Percentiles rank a stretch among this genome's conserved stretches.
phyloP scores from a whole-genome alignment of 2,329 filamentous ascomycete species.

The Metarhizium robertsii region DNA sequence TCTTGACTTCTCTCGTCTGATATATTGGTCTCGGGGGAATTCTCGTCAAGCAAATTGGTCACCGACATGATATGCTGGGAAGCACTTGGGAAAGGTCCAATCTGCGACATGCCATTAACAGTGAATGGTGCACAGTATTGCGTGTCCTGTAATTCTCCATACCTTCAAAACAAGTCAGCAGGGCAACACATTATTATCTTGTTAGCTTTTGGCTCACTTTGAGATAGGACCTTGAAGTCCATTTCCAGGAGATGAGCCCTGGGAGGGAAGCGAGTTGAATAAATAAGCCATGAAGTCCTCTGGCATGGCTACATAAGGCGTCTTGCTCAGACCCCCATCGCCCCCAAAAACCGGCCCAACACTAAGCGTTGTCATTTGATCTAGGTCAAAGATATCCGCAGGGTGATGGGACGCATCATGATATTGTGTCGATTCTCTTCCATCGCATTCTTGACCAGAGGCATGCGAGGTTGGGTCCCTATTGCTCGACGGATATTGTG shows the following conservation, averaged over 20 bases:
- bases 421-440: slow-evolving; percentile 32
- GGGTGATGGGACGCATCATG: slow-evolving; percentile 33
- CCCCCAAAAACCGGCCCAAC: slow-evolving; percentile 81
- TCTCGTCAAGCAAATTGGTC: slow-evolving; percentile 73
- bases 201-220: not conserved
- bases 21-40: slow-evolving; percentile 67
- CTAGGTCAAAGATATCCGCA: slow-evolving; percentile 49
- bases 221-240: slow-evolving; percentile 35
- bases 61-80: slow-evolving; percentile 83
- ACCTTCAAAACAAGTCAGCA: slow-evolving; percentile 31
- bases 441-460: slow-evolving; percentile 26
- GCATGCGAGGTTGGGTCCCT: slow-evolving; percentile 20
- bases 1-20: slow-evolving; percentile 83
- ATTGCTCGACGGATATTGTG: slow-evolving; percentile 37
- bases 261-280: slow-evolving; percentile 46
- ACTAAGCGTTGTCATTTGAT: slow-evolving; percentile 53
- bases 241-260: slow-evolving; percentile 18
- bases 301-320: slow-evolving; percentile 72
- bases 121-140: slow-evolving; percentile 36
- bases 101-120: slow-evolving; percentile 33
- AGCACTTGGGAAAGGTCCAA: slow-evolving; percentile 49
- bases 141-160: slow-evolving; percentile 39
- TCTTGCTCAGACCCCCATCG: slow-evolving; percentile 70
- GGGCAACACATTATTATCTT: not conserved
- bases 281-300: slow-evolving; percentile 82